These are phyloP conservation scores for Corylus heterophylla DNA, from an alignment of 306 rosid species.

Conservation along the genomic window DNA sequence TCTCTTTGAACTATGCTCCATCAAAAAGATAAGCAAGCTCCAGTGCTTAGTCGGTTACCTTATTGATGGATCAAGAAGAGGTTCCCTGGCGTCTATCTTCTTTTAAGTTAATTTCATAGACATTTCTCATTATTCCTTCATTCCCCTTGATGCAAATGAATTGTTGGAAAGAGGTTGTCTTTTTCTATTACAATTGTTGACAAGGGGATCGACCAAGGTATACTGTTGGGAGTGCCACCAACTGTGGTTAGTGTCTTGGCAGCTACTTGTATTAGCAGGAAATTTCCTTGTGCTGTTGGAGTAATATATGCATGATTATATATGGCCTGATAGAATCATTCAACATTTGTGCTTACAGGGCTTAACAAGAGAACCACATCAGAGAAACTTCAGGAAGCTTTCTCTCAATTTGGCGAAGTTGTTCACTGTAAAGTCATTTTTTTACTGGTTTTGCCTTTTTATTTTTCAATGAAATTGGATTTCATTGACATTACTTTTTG, in stretches of 20 bases:
- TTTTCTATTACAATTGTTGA: not conserved
- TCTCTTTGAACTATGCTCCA: too few species aligned
- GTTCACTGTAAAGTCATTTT: conserved; percentile 6
- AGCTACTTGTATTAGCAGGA: not conserved
- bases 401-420: conserved; percentile 29
- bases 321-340: not conserved
- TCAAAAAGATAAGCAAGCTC: not conserved
- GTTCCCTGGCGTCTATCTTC: not conserved
- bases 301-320: not conserved
- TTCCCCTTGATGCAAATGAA: not conserved
- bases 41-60: not conserved
- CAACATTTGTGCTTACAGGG: conserved; percentile 13
- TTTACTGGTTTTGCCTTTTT: not conserved
- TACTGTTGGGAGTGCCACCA: not conserved
- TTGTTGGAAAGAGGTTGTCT: not conserved
- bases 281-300: not conserved
- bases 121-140: not conserved
- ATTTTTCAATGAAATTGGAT: not conserved
- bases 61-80: not conserved
- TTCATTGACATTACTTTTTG: not conserved
- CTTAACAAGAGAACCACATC: conserved; percentile 26
- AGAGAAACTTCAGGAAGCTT: conserved; percentile 22
- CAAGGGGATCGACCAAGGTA: not conserved
- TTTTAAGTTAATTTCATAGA: not conserved
- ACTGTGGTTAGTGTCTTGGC: not conserved